Base-by-base conservation (phyloP, 768 basidiomycete genomes). In the Leccinum arenicola region DNA sequence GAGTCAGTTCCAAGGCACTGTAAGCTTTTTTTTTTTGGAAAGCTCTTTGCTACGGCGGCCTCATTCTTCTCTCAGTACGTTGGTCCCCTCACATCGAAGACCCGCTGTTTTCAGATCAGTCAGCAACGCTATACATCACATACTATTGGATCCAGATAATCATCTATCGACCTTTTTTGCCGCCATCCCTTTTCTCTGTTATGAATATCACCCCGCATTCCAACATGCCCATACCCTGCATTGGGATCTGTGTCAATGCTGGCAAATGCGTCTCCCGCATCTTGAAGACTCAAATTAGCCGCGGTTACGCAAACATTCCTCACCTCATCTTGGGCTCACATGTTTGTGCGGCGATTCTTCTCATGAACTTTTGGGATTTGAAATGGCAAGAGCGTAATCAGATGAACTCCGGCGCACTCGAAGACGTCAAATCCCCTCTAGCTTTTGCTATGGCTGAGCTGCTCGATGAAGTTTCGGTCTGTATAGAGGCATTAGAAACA, bases 141-240 rank as follows among this genome's bases (percentile, higher is more conserved):
- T 92, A 87, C 68, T 82, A 90, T 71, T 69, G 84, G 45, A 75
- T 76, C 35, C 80, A 83, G 68, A 88, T 91, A 68, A 74, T 89
- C 54, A 79, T 91, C 31, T 85, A 89, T 68, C 82, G 89, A 31
- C 84, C 87, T 2, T 88, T 88, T 72, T 82, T 89, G 40, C 81
- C 80, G 17, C 68, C 75, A 6, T 76, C 76, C 19, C 58, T 74
- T 29, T 64, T 70, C 43, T 70, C 67, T 12, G 63, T 63, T 47
- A 45, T 56, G 14, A 61, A 63, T 56, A 59, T 66, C 17, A 56
- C 65, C 17, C 70, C 70, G n/a, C 69, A 65, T 61, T 60, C 66
- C 45, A 69, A 64, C 51, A 73, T 69, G 72, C 74, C 65, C 31
- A 80, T 78, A 52, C 86, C 79, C n/a, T 84, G 83, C 43, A 75